A percentile compares a stretch with the other conserved stretches of the same genome.
Conservation (phyloP, 2,329 filamentous ascomycete species). For the Colletotrichum lentis region DNA sequence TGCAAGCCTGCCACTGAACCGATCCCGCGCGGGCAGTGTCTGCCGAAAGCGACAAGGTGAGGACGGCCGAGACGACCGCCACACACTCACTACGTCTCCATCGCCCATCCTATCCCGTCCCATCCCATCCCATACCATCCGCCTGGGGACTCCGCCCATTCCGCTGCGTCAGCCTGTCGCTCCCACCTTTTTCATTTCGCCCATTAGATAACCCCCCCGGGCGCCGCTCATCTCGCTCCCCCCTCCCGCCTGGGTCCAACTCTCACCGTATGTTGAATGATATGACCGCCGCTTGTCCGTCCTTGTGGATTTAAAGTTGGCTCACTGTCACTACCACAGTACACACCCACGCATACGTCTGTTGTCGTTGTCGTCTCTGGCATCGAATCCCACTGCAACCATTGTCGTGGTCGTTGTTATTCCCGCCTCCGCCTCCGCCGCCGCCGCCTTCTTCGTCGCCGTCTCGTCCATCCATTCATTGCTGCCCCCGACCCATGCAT, state of each 20-base stretch:
- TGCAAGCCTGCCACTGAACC: constrained; percentile 17
- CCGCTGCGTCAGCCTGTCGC: constrained; percentile 38
- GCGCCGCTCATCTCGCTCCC: constrained; percentile 38
- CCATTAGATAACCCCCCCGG: constrained; percentile 37
- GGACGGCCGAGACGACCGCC: constrained; percentile 36
- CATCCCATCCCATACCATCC: constrained; percentile 35
- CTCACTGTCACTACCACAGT: constrained; percentile 31
- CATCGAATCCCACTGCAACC: constrained; percentile 26
- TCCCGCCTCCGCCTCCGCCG: no score
- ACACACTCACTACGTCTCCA: constrained; percentile 27
- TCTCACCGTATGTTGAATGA: constrained; percentile 38
- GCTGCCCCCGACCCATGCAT: constrained; percentile 26
- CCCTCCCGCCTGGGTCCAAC: constrained; percentile 35
- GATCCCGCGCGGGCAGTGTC: constrained; percentile 18
- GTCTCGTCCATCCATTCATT: constrained; percentile 9
- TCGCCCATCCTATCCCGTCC: constrained; percentile 32
- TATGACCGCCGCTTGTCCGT: constrained; percentile 31
- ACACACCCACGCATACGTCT: not conserved
- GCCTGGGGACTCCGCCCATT: constrained; percentile 37
- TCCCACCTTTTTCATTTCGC: constrained; percentile 36
- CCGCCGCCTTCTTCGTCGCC: constrained; percentile 14
- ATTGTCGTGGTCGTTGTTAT: constrained; percentile 1
- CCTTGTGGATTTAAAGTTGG: constrained; percentile 35
- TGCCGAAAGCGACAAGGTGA: constrained; percentile 36
- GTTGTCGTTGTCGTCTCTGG: constrained; percentile 14